Conservation (phyloP, 495 filamentous ascomycete genomes). For the Tuber magnatum region DNA sequence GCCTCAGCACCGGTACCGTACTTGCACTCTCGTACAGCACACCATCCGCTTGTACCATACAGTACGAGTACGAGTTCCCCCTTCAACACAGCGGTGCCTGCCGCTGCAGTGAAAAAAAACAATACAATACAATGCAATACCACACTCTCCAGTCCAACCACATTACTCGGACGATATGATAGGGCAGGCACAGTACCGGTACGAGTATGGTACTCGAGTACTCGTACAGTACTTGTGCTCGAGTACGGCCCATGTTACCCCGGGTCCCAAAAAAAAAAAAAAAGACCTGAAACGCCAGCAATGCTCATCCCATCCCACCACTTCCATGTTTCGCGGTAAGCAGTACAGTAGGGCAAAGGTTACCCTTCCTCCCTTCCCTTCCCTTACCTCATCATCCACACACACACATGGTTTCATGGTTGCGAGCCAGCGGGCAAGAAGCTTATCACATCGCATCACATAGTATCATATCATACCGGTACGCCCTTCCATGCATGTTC, state of each 20-base stretch:
- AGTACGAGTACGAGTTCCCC: neutral
- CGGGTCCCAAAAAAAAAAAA: neutral
- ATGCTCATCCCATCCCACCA: neutral
- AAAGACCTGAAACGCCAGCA: slow-evolving; percentile 2
- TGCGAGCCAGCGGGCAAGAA: no score
- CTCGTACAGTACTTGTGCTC: no score
- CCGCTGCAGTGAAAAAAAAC: no score
- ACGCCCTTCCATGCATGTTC: neutral
- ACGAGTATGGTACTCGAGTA: no score
- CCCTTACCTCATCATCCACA: no score
- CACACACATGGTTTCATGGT: no score
- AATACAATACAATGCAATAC: neutral
- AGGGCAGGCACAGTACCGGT: no score
- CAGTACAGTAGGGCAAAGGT: neutral
- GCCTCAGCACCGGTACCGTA: neutral
- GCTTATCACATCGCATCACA: no score
- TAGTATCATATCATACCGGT: no score
- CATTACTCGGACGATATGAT: neutral
- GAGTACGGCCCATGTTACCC: neutral
- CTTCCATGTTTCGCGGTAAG: neutral
- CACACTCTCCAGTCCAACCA: neutral
- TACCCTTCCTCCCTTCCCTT: neutral
- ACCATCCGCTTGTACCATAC: neutral
- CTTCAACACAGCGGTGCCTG: no score
- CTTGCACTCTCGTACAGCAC: no score